Evolutionary conservation across 495 filamentous ascomycete genomes (phyloP).

Genomic region (Neurospora cerealis): DNA sequence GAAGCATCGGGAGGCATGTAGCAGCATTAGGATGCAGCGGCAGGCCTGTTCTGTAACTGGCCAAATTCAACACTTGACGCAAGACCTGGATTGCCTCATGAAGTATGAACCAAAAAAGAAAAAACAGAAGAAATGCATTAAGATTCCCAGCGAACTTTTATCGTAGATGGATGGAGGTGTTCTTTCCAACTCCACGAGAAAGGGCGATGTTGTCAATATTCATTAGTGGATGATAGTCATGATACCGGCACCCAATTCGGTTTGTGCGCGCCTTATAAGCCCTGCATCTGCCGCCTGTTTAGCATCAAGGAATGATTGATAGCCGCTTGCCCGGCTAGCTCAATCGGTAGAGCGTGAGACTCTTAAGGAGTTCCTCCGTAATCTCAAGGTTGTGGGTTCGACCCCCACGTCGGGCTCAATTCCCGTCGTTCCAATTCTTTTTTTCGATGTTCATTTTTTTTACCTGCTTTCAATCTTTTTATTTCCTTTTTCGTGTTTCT

Average conservation of each 20-base stretch:
- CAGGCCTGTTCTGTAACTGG: background rate
- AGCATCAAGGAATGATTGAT: background rate
- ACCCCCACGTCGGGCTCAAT: background rate
- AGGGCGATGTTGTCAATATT: background rate
- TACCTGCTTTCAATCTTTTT: background rate
- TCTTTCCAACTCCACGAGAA: background rate
- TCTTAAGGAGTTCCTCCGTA: slow-evolving; percentile 38
- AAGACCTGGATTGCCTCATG: too few species aligned
- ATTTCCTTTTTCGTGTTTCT: too few species aligned
- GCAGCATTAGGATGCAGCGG: background rate
- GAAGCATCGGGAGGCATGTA: background rate
- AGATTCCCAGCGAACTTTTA: too few species aligned
- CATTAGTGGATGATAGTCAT: background rate
- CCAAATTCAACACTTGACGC: background rate
- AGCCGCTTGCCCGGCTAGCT: slow-evolving; percentile 39
- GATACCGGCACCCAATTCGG: too few species aligned
- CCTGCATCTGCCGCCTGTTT: accelerated
- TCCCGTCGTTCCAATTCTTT: background rate
- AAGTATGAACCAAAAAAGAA: too few species aligned
- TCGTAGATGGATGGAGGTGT: background rate
- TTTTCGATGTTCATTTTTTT: background rate
- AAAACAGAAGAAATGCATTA: too few species aligned
- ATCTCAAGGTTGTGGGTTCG: background rate
- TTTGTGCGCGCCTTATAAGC: background rate
- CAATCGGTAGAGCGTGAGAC: slow-evolving; percentile 69